phyloP scores from a whole-genome alignment of 1,284 basidiomycete genomes.

The Phellopilus nigrolimitatus region DNA sequence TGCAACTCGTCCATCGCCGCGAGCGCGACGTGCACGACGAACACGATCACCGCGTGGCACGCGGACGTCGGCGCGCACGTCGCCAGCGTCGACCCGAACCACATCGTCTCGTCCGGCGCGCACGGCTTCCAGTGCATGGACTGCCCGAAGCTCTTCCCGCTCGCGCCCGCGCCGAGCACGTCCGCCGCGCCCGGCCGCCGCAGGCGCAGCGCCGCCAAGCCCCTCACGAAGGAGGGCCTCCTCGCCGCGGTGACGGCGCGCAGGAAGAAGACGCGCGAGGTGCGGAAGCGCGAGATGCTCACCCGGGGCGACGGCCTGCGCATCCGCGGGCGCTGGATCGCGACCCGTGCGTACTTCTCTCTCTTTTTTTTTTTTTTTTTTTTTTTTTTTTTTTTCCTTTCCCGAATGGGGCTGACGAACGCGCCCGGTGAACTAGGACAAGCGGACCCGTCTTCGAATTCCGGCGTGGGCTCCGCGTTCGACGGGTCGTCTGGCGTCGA shows the following conservation, averaged over 20 bases:
- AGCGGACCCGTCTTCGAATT: constrained; percentile 5
- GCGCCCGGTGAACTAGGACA: constrained; percentile 13
- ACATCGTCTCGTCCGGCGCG: constrained; percentile 57
- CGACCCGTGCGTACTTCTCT: constrained; percentile 43
- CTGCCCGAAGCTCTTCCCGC: constrained; percentile 53
- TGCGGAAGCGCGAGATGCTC: constrained; percentile 25
- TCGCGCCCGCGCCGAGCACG: constrained; percentile 32
- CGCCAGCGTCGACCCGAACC: constrained; percentile 51
- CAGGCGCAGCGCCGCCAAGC: constrained; percentile 33
- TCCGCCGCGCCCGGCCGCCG: constrained; percentile 36
- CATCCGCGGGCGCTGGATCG: constrained; percentile 57
- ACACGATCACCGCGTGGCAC: constrained; percentile 54
- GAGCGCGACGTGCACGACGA: constrained; percentile 40
- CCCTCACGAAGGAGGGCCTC: constrained; percentile 41
- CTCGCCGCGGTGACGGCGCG: constrained; percentile 43
- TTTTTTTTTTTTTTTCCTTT: neutral
- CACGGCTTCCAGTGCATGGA: constrained; percentile 54
- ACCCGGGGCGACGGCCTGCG: constrained; percentile 37
- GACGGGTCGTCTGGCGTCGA: constrained; percentile 64
- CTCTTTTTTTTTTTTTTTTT: too few relatives aligned
- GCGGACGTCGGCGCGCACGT: constrained; percentile 42
- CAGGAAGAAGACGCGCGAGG: constrained; percentile 35
- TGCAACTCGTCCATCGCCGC: constrained; percentile 50
- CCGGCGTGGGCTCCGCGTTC: constrained; percentile 41
- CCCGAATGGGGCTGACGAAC: neutral